Conservation (phyloP, 2,329 filamentous ascomycete species). For the Trichoderma atrobrunneum region DNA sequence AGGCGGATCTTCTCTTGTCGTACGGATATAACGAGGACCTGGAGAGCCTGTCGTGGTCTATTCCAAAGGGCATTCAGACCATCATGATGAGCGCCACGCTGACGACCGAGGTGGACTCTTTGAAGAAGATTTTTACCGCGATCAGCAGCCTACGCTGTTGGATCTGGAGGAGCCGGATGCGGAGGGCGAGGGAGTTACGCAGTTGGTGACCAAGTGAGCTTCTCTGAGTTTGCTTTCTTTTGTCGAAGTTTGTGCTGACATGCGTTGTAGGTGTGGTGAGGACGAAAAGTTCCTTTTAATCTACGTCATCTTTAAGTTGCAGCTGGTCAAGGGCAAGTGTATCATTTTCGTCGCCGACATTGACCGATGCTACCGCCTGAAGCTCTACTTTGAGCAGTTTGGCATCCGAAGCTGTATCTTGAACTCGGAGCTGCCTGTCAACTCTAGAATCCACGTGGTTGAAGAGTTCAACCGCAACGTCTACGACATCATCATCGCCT, state of each 20-base stretch:
- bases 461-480: constrained; percentile 96
- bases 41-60: constrained; percentile 69
- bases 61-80: constrained; percentile 85
- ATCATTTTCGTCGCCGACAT: constrained; percentile 73
- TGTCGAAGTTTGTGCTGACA: constrained; percentile 19
- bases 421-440: constrained; percentile 91
- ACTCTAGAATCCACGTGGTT: constrained; percentile 89
- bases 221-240: not conserved
- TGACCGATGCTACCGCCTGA: constrained; percentile 84
- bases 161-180: constrained; percentile 81
- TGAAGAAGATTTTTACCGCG: constrained; percentile 77
- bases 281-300: constrained; percentile 94
- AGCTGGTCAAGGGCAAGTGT: constrained; percentile 89
- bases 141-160: constrained; percentile 66
- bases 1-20: constrained; percentile 88
- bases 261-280: constrained; percentile 67
- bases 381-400: constrained; percentile 95
- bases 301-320: constrained; percentile 93
- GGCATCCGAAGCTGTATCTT: constrained; percentile 89
- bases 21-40: constrained; percentile 95
- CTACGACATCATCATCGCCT: constrained; percentile 97
- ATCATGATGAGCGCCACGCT: constrained; percentile 93
- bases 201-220: constrained; percentile 76
- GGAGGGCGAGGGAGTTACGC: constrained; percentile 72
- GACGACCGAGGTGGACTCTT: constrained; percentile 77